These are phyloP conservation scores for Aspergillus tanneri DNA, from an alignment of 2,329 filamentous ascomycete species.

Conservation along the genomic window DNA sequence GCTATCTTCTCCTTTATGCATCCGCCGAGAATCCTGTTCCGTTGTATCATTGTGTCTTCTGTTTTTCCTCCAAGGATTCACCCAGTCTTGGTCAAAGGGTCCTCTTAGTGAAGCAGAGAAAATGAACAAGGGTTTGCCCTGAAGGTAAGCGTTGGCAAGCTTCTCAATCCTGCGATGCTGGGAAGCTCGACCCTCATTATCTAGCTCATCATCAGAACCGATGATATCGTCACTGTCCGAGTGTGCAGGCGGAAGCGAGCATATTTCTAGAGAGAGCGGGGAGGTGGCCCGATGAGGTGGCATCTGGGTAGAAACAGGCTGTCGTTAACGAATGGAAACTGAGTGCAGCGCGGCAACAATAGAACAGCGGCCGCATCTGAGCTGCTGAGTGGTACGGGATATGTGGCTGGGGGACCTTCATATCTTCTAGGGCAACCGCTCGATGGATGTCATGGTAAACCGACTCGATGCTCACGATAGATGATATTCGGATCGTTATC, in stretches of 20 bases:
- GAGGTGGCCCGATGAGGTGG: slow-evolving; percentile 32
- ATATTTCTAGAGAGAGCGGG: slow-evolving; percentile 39
- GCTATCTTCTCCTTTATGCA: slow-evolving; percentile 2
- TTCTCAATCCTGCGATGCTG: slow-evolving; percentile 46
- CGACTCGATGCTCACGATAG: too few species aligned
- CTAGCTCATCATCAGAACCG: slow-evolving; percentile 43
- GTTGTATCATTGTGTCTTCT: slow-evolving; percentile 12
- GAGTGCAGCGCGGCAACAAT: slow-evolving; percentile 19
- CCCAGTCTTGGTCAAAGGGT: slow-evolving; percentile 46
- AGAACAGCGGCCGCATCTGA: slow-evolving; percentile 25
- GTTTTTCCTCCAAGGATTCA: slow-evolving; percentile 46
- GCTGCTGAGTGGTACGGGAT: slow-evolving; percentile 10
- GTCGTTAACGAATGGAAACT: slow-evolving; percentile 9
- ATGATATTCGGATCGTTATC: too few species aligned
- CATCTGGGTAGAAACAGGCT: slow-evolving; percentile 26
- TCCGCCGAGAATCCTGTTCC: background rate
- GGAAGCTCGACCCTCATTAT: slow-evolving; percentile 30
- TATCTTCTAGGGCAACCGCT: slow-evolving; percentile 13
- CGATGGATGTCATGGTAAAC: slow-evolving; percentile 2
- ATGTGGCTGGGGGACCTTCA: slow-evolving; percentile 14
- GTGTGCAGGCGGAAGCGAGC: slow-evolving; percentile 24
- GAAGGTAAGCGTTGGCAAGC: slow-evolving; percentile 42
- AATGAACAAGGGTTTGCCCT: slow-evolving; percentile 46
- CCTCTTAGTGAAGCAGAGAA: slow-evolving; percentile 47
- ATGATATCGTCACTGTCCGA: slow-evolving; percentile 28